A percentile compares a stretch with the other conserved stretches of the same genome.
Conservation (phyloP, 805 yeast species). For the Tanozyma kutaoensis region DNA sequence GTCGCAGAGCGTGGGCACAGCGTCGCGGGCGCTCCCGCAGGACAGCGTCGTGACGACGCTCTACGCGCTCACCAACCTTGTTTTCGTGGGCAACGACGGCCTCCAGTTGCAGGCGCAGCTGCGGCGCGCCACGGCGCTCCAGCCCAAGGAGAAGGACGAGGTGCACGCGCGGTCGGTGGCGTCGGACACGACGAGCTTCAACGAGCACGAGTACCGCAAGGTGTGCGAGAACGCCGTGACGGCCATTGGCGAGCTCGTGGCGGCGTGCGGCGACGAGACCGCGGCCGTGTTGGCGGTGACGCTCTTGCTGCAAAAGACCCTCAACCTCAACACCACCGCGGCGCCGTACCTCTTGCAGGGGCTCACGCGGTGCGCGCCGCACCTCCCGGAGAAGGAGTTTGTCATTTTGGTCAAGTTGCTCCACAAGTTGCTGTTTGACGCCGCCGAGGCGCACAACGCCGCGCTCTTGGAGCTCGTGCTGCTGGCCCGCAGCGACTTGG, state of each 20-base stretch:
- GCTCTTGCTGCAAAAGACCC: constrained; percentile 66
- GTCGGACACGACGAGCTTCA: constrained; percentile 8
- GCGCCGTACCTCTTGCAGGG: constrained; percentile 49
- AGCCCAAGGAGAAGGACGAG: too few species aligned
- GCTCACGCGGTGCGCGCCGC: constrained; percentile 47
- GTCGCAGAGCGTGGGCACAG: constrained; percentile 48
- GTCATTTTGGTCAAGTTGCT: constrained; percentile 45
- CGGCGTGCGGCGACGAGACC: constrained; percentile 52
- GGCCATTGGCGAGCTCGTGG: constrained; percentile 55
- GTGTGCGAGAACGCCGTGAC: constrained; percentile 56
- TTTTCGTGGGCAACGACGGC: constrained; percentile 40
- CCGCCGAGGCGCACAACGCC: constrained; percentile 27
- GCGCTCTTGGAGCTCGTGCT: constrained; percentile 24
- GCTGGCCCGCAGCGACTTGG: constrained; percentile 29
- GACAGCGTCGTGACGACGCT: constrained; percentile 76
- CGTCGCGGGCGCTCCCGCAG: constrained; percentile 57
- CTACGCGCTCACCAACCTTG: constrained; percentile 67
- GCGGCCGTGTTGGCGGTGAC: constrained; percentile 71
- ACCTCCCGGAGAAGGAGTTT: constrained; percentile 55
- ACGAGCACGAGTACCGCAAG: constrained; percentile 17
- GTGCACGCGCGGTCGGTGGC: too few species aligned
- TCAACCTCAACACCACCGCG: constrained; percentile 32
- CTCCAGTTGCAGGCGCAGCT: constrained; percentile 13
- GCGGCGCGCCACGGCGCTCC: constrained; percentile 18
- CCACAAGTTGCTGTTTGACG: constrained; percentile 33